phyloP scores from a whole-genome alignment of 225 moss, liverwort and hornwort species.

The Sphagnum contortum region DNA sequence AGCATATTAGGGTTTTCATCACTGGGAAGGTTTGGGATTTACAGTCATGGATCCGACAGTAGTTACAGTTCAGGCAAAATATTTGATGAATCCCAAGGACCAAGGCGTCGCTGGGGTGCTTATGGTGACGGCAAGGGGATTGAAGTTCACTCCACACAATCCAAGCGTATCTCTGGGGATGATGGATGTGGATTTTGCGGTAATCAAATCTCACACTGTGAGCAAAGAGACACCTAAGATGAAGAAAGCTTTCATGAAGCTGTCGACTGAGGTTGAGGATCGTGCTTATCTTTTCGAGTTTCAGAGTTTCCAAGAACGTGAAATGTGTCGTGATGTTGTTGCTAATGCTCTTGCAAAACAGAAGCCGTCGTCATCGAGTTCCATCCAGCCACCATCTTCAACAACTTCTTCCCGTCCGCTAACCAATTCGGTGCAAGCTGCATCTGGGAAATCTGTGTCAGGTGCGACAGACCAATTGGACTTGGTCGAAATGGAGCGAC shows the following conservation, averaged over 20 bases:
- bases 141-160: constrained; percentile 74
- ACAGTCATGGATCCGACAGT: constrained; percentile 56
- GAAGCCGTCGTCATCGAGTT: constrained; percentile 18
- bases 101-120: constrained; percentile 55
- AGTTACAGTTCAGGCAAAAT: constrained; percentile 68
- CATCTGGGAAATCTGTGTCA: constrained; percentile 4
- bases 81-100: constrained; percentile 49
- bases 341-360: constrained; percentile 34
- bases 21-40: too few species aligned
- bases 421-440: background rate
- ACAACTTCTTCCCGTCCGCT: constrained; percentile 7
- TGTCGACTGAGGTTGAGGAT: constrained; percentile 61
- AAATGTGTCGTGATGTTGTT: constrained; percentile 68
- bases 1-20: too few species aligned
- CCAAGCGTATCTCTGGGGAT: constrained; percentile 17
- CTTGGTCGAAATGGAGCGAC: constrained; percentile 55
- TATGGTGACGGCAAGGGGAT: constrained; percentile 51
- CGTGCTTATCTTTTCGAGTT: constrained; percentile 76
- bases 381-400: constrained; percentile 13
- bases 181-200: constrained; percentile 55
- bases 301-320: constrained; percentile 65
- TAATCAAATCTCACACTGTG: constrained; percentile 59
- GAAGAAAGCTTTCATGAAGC: constrained; percentile 76
- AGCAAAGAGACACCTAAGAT: constrained; percentile 57
- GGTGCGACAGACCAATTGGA: constrained; percentile 45